These are phyloP conservation scores for Tuber borchii DNA, from an alignment of 495 filamentous ascomycete species.

Conservation along the genomic window DNA sequence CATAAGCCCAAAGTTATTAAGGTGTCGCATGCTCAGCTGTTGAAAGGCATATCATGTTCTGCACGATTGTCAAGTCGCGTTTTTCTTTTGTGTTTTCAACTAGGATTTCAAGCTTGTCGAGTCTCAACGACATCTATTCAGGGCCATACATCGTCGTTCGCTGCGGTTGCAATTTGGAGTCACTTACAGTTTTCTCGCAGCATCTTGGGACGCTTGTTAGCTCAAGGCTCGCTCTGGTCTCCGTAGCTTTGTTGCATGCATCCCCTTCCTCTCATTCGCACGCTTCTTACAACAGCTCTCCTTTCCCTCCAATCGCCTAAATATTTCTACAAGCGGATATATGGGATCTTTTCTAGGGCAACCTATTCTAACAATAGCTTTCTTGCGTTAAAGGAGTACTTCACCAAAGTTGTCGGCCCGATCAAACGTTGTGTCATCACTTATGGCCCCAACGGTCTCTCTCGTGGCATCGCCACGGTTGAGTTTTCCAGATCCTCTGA, in stretches of 20 bases:
- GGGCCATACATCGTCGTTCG: conserved; percentile 17
- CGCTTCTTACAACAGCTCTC: not conserved
- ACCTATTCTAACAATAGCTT: conserved; percentile 42
- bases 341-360: conserved; percentile 31
- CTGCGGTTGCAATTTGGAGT: conserved; percentile 23
- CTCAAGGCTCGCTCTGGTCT: conserved; percentile 29
- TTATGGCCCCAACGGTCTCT: conserved; percentile 84
- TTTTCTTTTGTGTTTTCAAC: conserved; percentile 5
- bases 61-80: not conserved
- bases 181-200: conserved; percentile 9
- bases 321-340: conserved; percentile 25
- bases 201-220: conserved; percentile 12
- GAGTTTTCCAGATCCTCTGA: conserved; percentile 69
- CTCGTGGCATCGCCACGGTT: conserved; percentile 80
- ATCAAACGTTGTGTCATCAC: conserved; percentile 82
- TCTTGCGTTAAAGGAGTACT: conserved; percentile 75
- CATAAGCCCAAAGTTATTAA: conserved; percentile 34
- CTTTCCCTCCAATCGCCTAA: conserved; percentile 8
- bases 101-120: not conserved
- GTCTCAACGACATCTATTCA: not conserved
- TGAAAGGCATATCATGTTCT: conserved; percentile 2
- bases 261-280: conserved; percentile 18
- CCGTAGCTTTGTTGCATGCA: conserved; percentile 37
- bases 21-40: conserved; percentile 18
- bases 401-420: conserved; percentile 75